phyloP scores from a whole-genome alignment of 129 eudicot species.

The Cynara cardunculus region DNA sequence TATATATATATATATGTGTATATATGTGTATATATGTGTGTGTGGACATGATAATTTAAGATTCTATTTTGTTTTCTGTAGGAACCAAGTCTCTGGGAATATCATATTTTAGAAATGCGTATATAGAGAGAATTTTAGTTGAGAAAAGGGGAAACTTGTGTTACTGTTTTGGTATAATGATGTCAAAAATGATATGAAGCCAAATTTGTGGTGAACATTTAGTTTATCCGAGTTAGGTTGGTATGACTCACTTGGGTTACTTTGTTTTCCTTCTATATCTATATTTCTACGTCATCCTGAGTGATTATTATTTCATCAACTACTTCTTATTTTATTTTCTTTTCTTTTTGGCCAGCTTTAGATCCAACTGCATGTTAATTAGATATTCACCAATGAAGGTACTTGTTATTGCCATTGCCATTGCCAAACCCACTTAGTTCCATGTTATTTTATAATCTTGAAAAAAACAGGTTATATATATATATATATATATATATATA shows the following conservation, averaged over 20 bases:
- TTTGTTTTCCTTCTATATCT: background rate
- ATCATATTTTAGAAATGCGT: background rate
- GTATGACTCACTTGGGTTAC: background rate
- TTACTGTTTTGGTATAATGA: background rate
- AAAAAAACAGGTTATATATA: background rate
- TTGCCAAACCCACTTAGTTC: background rate
- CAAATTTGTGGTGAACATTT: too few relatives aligned
- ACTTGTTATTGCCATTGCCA: too few relatives aligned
- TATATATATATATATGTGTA: too few relatives aligned
- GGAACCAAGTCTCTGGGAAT: background rate
- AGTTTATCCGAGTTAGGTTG: background rate
- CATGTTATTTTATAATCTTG: background rate
- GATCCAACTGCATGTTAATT: background rate
- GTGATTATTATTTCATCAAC: background rate
- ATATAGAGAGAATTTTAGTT: background rate
- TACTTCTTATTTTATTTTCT: background rate
- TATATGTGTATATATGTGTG: background rate
- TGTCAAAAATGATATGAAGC: background rate
- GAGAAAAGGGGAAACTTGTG: slow-evolving; percentile 10
- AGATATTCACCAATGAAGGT: too few relatives aligned
- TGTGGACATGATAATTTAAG: background rate
- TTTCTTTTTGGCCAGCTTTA: background rate
- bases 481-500: too few relatives aligned
- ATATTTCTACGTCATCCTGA: slow-evolving; percentile 6
- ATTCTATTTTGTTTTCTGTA: background rate